These are phyloP conservation scores for Cercospora sojina DNA, from an alignment of 2,329 filamentous ascomycete species.

Conservation along the genomic window DNA sequence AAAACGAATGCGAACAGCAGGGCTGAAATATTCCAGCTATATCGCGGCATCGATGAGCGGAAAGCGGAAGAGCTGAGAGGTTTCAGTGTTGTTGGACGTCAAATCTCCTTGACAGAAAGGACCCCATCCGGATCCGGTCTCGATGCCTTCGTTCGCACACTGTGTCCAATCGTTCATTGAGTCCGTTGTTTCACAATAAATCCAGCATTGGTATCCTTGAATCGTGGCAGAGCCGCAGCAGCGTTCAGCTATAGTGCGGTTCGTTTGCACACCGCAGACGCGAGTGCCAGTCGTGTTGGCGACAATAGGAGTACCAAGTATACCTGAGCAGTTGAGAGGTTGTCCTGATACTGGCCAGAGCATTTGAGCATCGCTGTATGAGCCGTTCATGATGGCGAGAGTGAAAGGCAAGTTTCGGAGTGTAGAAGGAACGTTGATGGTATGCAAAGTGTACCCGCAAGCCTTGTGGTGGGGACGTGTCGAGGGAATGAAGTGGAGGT, in stretches of 20 bases:
- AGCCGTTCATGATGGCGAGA: not conserved
- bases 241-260: slow-evolving; percentile 4
- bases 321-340: not conserved
- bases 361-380: not conserved
- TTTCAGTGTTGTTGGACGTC: slow-evolving; percentile 3
- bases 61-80: slow-evolving; percentile 9
- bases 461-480: not conserved
- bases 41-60: not conserved
- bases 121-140: not conserved
- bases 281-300: slow-evolving; percentile 8
- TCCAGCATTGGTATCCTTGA: slow-evolving; percentile 19
- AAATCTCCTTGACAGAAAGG: slow-evolving; percentile 11
- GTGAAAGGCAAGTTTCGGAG: not conserved
- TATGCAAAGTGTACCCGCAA: not conserved
- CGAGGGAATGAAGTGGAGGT: not conserved
- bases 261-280: slow-evolving; percentile 2
- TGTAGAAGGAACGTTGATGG: not conserved
- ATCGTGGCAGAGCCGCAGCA: slow-evolving; percentile 9
- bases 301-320: not conserved
- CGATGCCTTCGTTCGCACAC: not conserved
- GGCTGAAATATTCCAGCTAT: slow-evolving; percentile 10
- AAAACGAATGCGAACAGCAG: slow-evolving; percentile 12
- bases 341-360: not conserved
- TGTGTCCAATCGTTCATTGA: not conserved
- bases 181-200: slow-evolving; percentile 8